Percentiles rank a stretch among this genome's conserved stretches.
Conservation (phyloP, 1,284 basidiomycete species). For the Microbotryum intermedium region DNA sequence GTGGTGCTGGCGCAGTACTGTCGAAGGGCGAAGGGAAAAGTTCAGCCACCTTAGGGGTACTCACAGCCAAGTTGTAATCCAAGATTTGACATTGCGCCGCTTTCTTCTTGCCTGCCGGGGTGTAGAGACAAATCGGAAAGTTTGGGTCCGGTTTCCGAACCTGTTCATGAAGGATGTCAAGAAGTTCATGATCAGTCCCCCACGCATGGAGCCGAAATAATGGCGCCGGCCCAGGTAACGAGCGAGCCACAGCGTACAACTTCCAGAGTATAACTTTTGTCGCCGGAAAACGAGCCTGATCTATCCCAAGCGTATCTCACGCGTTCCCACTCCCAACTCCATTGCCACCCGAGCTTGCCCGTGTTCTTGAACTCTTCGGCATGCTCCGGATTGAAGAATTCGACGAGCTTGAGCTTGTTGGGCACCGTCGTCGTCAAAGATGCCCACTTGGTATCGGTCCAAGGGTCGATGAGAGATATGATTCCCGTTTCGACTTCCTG, state of each 20-base stretch:
- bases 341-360: constrained; percentile 9
- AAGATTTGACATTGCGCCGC: constrained; percentile 12
- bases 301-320: constrained; percentile 7
- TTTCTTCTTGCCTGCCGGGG: constrained; percentile 7
- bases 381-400: not conserved
- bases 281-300: constrained; percentile 1
- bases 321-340: constrained; percentile 22
- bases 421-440: not conserved
- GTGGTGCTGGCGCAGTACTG: too few species aligned
- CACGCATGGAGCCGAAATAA: too few species aligned
- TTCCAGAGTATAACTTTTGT: constrained; percentile 11
- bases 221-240: not conserved
- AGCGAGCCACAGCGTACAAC: constrained; percentile 5
- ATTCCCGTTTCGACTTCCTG: not conserved
- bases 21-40: too few species aligned
- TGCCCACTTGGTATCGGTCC: not conserved
- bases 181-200: not conserved
- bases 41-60: too few species aligned
- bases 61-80: constrained; percentile 22
- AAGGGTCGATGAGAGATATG: constrained; percentile 2
- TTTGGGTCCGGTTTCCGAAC: constrained; percentile 17
- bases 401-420: constrained; percentile 4
- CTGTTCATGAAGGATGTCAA: not conserved
- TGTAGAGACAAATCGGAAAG: constrained; percentile 7
- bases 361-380: constrained; percentile 1